phyloP scores from a whole-genome alignment of 2,329 filamentous ascomycete genomes.

The Arthroderma uncinatum region DNA sequence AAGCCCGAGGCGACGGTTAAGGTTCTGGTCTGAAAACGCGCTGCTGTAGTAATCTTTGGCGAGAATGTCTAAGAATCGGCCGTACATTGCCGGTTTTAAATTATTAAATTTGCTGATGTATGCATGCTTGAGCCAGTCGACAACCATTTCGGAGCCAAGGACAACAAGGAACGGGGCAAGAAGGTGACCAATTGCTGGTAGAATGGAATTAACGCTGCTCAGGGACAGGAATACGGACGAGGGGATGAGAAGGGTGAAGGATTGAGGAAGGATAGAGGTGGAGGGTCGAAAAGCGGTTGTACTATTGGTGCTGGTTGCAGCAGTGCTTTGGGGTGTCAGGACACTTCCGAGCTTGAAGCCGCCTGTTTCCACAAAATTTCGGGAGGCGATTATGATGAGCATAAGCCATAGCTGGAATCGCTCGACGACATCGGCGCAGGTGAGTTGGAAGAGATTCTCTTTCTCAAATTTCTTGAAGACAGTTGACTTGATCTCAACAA shows the following conservation, averaged over 20 bases:
- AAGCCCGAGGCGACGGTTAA: conserved; percentile 79
- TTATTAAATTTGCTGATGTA: conserved; percentile 99
- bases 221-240: conserved; percentile 46
- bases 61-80: conserved; percentile 79
- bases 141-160: conserved; percentile 88
- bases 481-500: conserved; percentile 95
- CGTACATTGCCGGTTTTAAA: conserved; percentile 80
- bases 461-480: conserved; percentile 99
- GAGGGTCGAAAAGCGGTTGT: conserved; percentile 41
- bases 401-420: conserved; percentile 97
- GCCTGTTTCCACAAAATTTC: conserved; percentile 92
- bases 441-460: conserved; percentile 91
- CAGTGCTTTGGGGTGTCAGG: conserved; percentile 20
- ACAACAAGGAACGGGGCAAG: conserved; percentile 89
- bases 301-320: conserved; percentile 31
- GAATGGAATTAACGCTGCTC: conserved; percentile 33
- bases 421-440: conserved; percentile 92
- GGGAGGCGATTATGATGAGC: conserved; percentile 87
- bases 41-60: conserved; percentile 98
- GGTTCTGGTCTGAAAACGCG: conserved; percentile 79
- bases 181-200: conserved; percentile 56
- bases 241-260: conserved; percentile 65
- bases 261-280: conserved; percentile 71
- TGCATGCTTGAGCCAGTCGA: conserved; percentile 93
- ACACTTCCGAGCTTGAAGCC: conserved; percentile 52